Conservation (phyloP, 306 rosid species). For the Pyrus bretschneideri region DNA sequence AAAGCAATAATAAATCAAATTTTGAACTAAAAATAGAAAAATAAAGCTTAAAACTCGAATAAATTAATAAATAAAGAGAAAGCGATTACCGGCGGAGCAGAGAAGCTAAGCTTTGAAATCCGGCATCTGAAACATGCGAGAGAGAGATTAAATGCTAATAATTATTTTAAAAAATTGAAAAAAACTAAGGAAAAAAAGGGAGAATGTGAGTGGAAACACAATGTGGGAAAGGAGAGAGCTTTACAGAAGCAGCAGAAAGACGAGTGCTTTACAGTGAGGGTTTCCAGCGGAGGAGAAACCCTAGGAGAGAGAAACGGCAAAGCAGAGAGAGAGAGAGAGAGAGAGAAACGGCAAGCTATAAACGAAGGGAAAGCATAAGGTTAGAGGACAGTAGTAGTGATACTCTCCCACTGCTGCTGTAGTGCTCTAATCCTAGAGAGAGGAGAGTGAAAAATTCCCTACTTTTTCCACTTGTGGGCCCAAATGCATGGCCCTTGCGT, state of each 20-base stretch:
- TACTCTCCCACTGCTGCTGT: not conserved
- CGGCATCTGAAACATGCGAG: not conserved
- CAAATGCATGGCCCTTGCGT: not conserved
- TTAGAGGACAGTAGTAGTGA: not conserved
- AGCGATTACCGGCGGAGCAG: not conserved
- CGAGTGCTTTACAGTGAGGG: not conserved
- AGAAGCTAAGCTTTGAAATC: not conserved
- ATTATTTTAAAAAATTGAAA: not conserved
- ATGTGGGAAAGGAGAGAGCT: not conserved
- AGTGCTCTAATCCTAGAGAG: not conserved
- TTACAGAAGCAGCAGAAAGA: not conserved
- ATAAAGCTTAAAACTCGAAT: not conserved
- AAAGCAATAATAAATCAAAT: not conserved
- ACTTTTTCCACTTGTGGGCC: slow-evolving; percentile 11
- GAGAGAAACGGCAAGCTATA: slow-evolving; percentile 41
- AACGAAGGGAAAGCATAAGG: not conserved
- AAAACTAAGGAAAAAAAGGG: not conserved
- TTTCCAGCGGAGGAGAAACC: not conserved
- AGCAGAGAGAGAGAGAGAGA: not conserved
- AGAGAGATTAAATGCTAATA: not conserved
- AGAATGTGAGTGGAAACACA: not conserved
- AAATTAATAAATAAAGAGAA: not conserved
- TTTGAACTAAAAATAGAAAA: not conserved
- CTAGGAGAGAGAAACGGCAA: slow-evolving; percentile 10
- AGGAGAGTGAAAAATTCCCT: not conserved